Evolutionary conservation across 2,329 filamentous ascomycete genomes (phyloP), one percentile per base, ranked within the genome.

Genomic region (Fusarium subglutinans): DNA sequence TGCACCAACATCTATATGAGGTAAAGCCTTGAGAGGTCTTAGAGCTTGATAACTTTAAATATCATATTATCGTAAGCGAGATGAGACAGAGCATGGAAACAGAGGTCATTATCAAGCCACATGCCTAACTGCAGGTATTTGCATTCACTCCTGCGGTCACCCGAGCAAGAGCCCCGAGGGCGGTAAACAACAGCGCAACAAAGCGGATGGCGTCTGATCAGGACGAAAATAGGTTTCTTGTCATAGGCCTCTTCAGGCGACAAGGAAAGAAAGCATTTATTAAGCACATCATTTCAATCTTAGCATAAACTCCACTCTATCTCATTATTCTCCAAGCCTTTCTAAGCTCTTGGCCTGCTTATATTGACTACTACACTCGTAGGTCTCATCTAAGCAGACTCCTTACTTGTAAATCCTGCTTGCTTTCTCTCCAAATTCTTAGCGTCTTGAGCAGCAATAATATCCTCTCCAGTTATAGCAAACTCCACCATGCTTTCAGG

Each of bases 151-250:
- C 40, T 43, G 8, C 4, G 6, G 14, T n/a, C 22, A 22, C 2
- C 40, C 15, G 40, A 5, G 40, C 22, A 5, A 41, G 13, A 41
- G 22, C n/a, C 5, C 11, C 9, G 17, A 2, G 11, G 11, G 18
- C 24, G n/a, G 5, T 6, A 6, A 45, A 20, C 7, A 13, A 26
- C 11, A 26, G 11, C 17, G 2, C 17, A 11, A 20, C 17, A 9
- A 18, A n/a, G 0, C 43, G 8, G 7, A 26, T 3, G 17, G 7
- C 7, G 7, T 6, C 7, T 18, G 7, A 0, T 18, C 17, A 18
- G n/a, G 17, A 18, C 1, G 0, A 1, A 14, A 9, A 22, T 41
- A 2, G 1, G 1, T 6, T 41, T n/a, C 18, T 22, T 22, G 12
- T 41, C 0, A 0, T 6, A 41, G 5, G 22, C 43, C 8, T 24